These are phyloP conservation scores for Sclerotinia spermophila DNA, from an alignment of 2,329 filamentous ascomycete genomes.

Conservation along the genomic window DNA sequence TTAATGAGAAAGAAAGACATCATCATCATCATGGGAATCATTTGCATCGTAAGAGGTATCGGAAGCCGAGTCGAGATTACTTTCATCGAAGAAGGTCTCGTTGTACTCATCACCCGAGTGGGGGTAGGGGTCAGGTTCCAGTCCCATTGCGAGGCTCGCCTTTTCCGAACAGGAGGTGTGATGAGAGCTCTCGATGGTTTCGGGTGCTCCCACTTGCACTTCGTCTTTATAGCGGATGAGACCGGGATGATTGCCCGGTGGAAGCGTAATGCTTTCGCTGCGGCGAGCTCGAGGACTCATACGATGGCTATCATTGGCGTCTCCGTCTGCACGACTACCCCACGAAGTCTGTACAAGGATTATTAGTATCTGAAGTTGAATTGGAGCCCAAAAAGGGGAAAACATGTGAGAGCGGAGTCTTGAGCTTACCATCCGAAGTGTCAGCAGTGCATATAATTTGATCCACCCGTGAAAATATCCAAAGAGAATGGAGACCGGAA, in stretches of 20 bases:
- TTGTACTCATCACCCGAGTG: slow-evolving; percentile 19
- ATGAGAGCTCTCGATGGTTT: slow-evolving; percentile 10
- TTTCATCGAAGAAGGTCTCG: slow-evolving; percentile 18
- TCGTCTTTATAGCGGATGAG: slow-evolving; percentile 46
- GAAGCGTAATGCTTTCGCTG: slow-evolving; percentile 42
- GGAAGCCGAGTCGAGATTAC: slow-evolving; percentile 22
- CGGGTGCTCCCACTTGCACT: slow-evolving; percentile 3
- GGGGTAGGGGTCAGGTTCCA: not conserved
- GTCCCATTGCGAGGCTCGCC: not conserved
- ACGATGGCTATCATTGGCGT: slow-evolving; percentile 73
- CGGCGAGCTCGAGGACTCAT: slow-evolving; percentile 36
- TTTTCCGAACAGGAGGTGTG: slow-evolving; percentile 12
- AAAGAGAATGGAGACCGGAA: slow-evolving; percentile 84
- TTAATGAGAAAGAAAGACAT: slow-evolving; percentile 15
- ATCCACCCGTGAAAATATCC: slow-evolving; percentile 91
- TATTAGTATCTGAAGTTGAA: slow-evolving; percentile 26
- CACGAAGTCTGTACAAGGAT: slow-evolving; percentile 69
- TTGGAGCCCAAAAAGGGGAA: not conserved
- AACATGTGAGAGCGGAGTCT: slow-evolving; percentile 5
- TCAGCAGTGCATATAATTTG: slow-evolving; percentile 83
- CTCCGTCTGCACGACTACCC: slow-evolving; percentile 90
- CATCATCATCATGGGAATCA: slow-evolving; percentile 26
- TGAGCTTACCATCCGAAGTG: slow-evolving; percentile 66
- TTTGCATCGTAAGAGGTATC: slow-evolving; percentile 29
- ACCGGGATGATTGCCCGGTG: slow-evolving; percentile 41